phyloP scores from a whole-genome alignment of 768 basidiomycete species.

The Suillus brevipes region DNA sequence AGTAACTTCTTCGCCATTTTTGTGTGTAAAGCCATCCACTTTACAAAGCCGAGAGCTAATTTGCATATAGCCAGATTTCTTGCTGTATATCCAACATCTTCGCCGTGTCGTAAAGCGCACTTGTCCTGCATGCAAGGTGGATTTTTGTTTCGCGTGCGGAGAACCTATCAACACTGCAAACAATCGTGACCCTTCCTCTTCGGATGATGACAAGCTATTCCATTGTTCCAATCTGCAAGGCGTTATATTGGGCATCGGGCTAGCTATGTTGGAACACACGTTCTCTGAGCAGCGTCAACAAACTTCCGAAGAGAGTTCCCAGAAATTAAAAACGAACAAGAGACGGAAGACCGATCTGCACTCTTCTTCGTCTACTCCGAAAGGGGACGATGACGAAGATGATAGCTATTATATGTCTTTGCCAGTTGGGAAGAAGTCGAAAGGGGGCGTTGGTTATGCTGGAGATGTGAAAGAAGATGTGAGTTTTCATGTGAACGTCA shows the following conservation, averaged over 20 bases:
- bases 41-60: slow-evolving; percentile 5
- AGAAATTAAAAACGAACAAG: slow-evolving; percentile 38
- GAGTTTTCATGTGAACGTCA: slow-evolving; percentile 32
- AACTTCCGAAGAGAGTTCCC: slow-evolving; percentile 24
- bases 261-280: slow-evolving; percentile 78
- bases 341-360: slow-evolving; percentile 40
- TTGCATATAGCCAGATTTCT: slow-evolving; percentile 63
- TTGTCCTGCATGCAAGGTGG: slow-evolving; percentile 62
- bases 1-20: slow-evolving; percentile 82
- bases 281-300: slow-evolving; percentile 58
- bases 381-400: slow-evolving; percentile 57
- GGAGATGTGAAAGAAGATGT: slow-evolving; percentile 86
- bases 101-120: slow-evolving; percentile 53
- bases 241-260: slow-evolving; percentile 85
- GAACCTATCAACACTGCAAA: slow-evolving; percentile 55
- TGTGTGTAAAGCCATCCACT: slow-evolving; percentile 49
- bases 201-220: slow-evolving; percentile 63
- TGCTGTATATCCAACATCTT: slow-evolving; percentile 66
- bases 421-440: slow-evolving; percentile 60
- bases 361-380: slow-evolving; percentile 17
- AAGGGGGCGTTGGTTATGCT: slow-evolving; percentile 86
- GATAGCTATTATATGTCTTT: slow-evolving; percentile 43
- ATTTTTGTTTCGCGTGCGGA: slow-evolving; percentile 76
- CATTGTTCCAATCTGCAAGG: slow-evolving; percentile 92
- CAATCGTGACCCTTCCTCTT: slow-evolving; percentile 41